Evolutionary conservation across 129 eudicot species (phyloP), one percentile per base, ranked within the genome.

Genomic region (Arctium minus): DNA sequence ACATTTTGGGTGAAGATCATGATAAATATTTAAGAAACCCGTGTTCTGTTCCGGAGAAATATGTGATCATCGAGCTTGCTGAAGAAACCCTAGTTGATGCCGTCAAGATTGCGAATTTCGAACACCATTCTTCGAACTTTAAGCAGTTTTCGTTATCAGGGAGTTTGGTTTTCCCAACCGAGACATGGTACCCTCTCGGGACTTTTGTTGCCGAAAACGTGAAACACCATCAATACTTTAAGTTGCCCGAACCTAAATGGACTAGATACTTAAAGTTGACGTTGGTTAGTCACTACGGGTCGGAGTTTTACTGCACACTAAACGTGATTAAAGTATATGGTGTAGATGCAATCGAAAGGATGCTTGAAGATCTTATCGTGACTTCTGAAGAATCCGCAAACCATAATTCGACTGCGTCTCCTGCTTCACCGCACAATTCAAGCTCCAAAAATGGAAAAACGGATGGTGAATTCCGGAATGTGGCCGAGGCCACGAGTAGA

Each of bases 301-400:
- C 95, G 5, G 99, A 96, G 50, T 94, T 93, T 82, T 96, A 93
- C 85, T 96, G 99, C 76, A 93, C 97, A 1, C 27, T 96, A 62
- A 96, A 95, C 84, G 86, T 88, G 30, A 65, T 96, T 35, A 98
- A 93, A 86, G 99, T 96, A 11, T 96, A 91, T 30, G 99, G 99
- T 69, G 91, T 90, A 48, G 99, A 96, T 85, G 99, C 97, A 36
- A 92, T 96, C 32, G 99, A 96, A 72, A 84, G 90, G 48, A 96
- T 96, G 99, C 99, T 96, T 77, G 99, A 91, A 85, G 99, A 93
- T 89, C 92, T 96, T 80, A 91, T 93, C 36, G 94, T 86, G 75
- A 76, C 91, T 53, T 88, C 97, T 13, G 94, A 84, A 67, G 92
- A 89, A 80, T 85, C 94, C 18, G 46, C 79, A 50, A 79, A 77